These are phyloP conservation scores for Aureobasidium sp. DNA, from an alignment of 2,329 filamentous ascomycete genomes.

Conservation along the genomic window DNA sequence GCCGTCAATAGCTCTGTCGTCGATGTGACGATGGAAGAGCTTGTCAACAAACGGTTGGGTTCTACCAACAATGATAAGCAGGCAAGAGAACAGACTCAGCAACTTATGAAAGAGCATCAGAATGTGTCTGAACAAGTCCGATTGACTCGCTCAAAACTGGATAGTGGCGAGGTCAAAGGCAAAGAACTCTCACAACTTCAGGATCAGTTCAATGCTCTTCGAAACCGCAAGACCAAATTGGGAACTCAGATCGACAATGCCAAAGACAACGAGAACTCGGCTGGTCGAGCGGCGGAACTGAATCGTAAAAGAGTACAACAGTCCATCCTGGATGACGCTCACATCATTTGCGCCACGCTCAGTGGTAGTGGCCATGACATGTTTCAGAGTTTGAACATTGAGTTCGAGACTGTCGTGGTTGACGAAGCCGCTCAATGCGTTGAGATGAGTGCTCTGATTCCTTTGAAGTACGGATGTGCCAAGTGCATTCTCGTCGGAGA, in stretches of 20 bases:
- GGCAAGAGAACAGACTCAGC: slow-evolving; percentile 47
- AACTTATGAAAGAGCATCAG: slow-evolving; percentile 66
- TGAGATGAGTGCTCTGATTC: slow-evolving; percentile 91
- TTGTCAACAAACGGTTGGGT: slow-evolving; percentile 69
- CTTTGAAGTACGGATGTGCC: slow-evolving; percentile 91
- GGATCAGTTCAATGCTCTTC: slow-evolving; percentile 70
- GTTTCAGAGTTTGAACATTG: slow-evolving; percentile 88
- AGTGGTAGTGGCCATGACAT: slow-evolving; percentile 96
- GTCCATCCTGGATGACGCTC: slow-evolving; percentile 79
- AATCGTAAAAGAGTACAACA: slow-evolving; percentile 79
- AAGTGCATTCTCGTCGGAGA: slow-evolving; percentile 98
- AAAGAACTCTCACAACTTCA: slow-evolving; percentile 58
- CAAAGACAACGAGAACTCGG: slow-evolving; percentile 77
- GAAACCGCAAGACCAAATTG: slow-evolving; percentile 67
- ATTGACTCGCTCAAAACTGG: slow-evolving; percentile 62
- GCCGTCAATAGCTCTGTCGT: slow-evolving; percentile 83
- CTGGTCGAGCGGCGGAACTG: slow-evolving; percentile 77
- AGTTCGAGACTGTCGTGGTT: slow-evolving; percentile 97
- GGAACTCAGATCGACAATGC: slow-evolving; percentile 79
- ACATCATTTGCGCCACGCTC: slow-evolving; percentile 90
- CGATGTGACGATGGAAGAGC: slow-evolving; percentile 87
- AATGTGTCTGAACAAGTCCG: slow-evolving; percentile 58
- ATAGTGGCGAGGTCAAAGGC: slow-evolving; percentile 44
- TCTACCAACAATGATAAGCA: slow-evolving; percentile 30
- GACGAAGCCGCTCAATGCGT: slow-evolving; percentile 98